These are phyloP conservation scores for Xylariomycetidae sp. DNA, from an alignment of 2,329 filamentous ascomycete species.

Conservation along the genomic window DNA sequence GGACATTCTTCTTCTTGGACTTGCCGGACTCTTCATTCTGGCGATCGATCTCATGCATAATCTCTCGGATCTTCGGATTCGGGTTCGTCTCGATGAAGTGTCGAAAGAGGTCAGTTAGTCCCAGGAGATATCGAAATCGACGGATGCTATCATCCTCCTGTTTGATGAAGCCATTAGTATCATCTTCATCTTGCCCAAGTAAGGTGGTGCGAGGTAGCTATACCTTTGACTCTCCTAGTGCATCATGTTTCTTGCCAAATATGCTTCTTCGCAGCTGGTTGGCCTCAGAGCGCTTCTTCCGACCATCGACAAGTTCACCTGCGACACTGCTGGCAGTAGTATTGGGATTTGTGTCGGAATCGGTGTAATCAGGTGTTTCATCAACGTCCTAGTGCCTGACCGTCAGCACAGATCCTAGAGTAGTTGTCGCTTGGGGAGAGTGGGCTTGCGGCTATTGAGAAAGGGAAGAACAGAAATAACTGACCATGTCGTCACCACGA, in stretches of 20 bases:
- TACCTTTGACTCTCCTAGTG: slow-evolving; percentile 89
- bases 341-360: slow-evolving; percentile 63
- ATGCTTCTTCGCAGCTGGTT: slow-evolving; percentile 88
- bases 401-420: slow-evolving; percentile 1
- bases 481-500: slow-evolving; percentile 45
- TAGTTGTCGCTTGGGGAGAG: too few species aligned
- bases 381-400: slow-evolving; percentile 47
- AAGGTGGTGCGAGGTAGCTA: too few species aligned
- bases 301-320: slow-evolving; percentile 73
- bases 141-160: slow-evolving; percentile 90
- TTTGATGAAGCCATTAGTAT: slow-evolving; percentile 10
- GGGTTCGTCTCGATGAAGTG: slow-evolving; percentile 99
- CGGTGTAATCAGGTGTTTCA: slow-evolving; percentile 62
- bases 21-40: slow-evolving; percentile 75
- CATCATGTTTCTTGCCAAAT: slow-evolving; percentile 91
- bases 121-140: slow-evolving; percentile 89
- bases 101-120: slow-evolving; percentile 92
- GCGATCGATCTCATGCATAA: slow-evolving; percentile 90
- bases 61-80: slow-evolving; percentile 88
- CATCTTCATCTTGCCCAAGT: too few species aligned
- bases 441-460: not conserved
- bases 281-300: slow-evolving; percentile 80
- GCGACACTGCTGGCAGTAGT: slow-evolving; percentile 78
- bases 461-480: slow-evolving; percentile 11
- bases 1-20: slow-evolving; percentile 67